A percentile compares a stretch with the other conserved stretches of the same genome.
Conservation (phyloP, 768 basidiomycete species). For the Zangia roseola region DNA sequence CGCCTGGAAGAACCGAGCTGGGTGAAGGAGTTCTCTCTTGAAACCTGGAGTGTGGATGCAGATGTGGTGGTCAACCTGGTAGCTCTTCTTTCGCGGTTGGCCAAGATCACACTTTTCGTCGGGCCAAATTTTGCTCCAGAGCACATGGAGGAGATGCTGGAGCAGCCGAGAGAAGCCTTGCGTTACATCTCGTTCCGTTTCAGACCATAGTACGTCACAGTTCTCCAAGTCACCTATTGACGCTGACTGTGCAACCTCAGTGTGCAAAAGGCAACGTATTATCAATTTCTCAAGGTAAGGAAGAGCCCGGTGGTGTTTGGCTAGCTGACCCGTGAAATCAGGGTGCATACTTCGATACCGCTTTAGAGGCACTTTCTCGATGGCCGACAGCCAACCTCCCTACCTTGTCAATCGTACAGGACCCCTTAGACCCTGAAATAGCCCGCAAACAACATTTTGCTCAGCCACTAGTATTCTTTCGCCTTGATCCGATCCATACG, state of each 20-base stretch:
- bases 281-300: slow-evolving; percentile 72
- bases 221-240: not conserved
- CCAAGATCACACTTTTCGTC: slow-evolving; percentile 58
- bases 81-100: slow-evolving; percentile 49
- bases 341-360: slow-evolving; percentile 85
- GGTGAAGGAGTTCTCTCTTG: slow-evolving; percentile 50
- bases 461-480: slow-evolving; percentile 87
- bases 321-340: slow-evolving; percentile 21
- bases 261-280: slow-evolving; percentile 73
- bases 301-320: not conserved
- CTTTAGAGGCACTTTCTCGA: slow-evolving; percentile 55
- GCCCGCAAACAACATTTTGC: slow-evolving; percentile 51
- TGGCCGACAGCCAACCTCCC: slow-evolving; percentile 54
- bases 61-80: slow-evolving; percentile 74
- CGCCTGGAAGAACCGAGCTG: slow-evolving; percentile 32
- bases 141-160: slow-evolving; percentile 70
- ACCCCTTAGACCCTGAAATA: slow-evolving; percentile 47
- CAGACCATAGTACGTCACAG: slow-evolving; percentile 69
- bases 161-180: slow-evolving; percentile 46
- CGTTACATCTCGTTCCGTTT: slow-evolving; percentile 65
- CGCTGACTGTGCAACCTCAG: slow-evolving; percentile 25
- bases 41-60: slow-evolving; percentile 72
- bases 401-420: slow-evolving; percentile 64
- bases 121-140: slow-evolving; percentile 81
- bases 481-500: slow-evolving; percentile 53